A percentile compares a stretch with the other conserved stretches of the same genome.
Conservation (phyloP, 1,284 basidiomycete genomes). For the Hypsizygus ulmarius region DNA sequence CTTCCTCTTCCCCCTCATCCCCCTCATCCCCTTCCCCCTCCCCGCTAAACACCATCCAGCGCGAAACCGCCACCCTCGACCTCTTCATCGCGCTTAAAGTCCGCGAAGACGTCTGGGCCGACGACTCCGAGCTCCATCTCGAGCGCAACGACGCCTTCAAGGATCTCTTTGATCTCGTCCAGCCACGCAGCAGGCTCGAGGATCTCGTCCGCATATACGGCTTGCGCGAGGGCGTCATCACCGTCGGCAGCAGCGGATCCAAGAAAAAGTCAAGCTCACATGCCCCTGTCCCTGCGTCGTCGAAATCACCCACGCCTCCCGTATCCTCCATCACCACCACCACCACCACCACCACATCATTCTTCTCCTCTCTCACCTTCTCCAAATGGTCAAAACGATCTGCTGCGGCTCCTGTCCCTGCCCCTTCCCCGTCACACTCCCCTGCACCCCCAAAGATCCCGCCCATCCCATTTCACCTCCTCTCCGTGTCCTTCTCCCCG, state of each 20-base stretch:
- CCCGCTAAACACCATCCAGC: conserved; percentile 42
- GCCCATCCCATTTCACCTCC: conserved; percentile 50
- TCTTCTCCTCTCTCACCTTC: conserved; percentile 16
- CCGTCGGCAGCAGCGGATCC: conserved; percentile 18
- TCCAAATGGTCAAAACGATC: conserved; percentile 7
- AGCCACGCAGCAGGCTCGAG: conserved; percentile 69
- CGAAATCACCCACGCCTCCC: not conserved
- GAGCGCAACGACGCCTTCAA: conserved; percentile 69
- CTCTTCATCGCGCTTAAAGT: conserved; percentile 75
- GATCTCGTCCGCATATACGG: conserved; percentile 67
- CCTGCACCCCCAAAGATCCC: conserved; percentile 19
- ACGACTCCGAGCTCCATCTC: conserved; percentile 69
- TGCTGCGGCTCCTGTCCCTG: conserved; percentile 25
- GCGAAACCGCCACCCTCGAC: conserved; percentile 73
- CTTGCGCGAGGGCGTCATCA: conserved; percentile 51
- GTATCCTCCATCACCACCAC: not conserved
- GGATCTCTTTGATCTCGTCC: conserved; percentile 72
- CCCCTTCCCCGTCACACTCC: conserved; percentile 13
- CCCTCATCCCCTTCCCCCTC: conserved; percentile 18
- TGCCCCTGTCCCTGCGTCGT: not conserved
- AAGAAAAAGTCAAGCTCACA: not conserved
- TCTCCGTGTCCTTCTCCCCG: conserved; percentile 59
- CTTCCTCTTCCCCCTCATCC: conserved; percentile 21
- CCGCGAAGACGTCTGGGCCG: conserved; percentile 68
- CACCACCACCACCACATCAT: conserved; percentile 6